Evolutionary conservation across 148 eudicot species (phyloP).

Genomic region (Nyssa sinensis): DNA sequence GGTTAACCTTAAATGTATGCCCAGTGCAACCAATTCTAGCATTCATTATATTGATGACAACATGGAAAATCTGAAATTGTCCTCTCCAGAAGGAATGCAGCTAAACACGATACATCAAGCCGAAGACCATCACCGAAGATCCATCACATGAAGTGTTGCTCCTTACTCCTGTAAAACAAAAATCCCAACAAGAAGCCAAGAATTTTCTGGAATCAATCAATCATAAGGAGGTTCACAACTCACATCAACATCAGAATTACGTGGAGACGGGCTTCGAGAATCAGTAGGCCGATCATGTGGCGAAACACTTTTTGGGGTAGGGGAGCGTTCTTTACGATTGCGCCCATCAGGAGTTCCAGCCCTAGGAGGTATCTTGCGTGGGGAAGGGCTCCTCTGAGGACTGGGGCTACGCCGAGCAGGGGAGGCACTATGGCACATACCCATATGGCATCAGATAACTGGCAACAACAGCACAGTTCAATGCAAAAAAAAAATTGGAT

Average conservation of each 20-base stretch:
- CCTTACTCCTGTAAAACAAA: slow-evolving; percentile 42
- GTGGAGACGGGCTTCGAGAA: slow-evolving; percentile 85
- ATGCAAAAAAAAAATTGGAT: not conserved
- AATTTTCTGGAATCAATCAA: not conserved
- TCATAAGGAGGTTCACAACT: slow-evolving; percentile 22
- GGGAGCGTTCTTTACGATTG: slow-evolving; percentile 46
- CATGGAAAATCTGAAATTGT: slow-evolving; percentile 15
- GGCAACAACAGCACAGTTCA: not conserved
- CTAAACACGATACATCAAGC: slow-evolving; percentile 1
- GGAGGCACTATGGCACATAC: slow-evolving; percentile 51
- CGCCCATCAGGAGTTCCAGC: slow-evolving; percentile 54
- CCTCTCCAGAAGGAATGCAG: slow-evolving; percentile 14
- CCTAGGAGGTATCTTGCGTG: slow-evolving; percentile 46
- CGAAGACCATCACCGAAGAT: too few species aligned
- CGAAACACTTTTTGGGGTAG: slow-evolving; percentile 56
- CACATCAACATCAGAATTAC: slow-evolving; percentile 77
- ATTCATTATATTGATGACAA: slow-evolving; percentile 19
- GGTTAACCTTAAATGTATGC: slow-evolving; percentile 23
- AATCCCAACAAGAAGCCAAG: not conserved
- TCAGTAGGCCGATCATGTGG: slow-evolving; percentile 53
- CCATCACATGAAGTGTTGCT: not conserved
- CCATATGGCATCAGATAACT: slow-evolving; percentile 6
- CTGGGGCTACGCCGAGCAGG: slow-evolving; percentile 63
- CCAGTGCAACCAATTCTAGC: slow-evolving; percentile 15
- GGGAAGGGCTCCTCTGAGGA: slow-evolving; percentile 69